Evolutionary conservation across 805 yeast genomes (phyloP).

Genomic region (Metschnikowia dekortorum): DNA sequence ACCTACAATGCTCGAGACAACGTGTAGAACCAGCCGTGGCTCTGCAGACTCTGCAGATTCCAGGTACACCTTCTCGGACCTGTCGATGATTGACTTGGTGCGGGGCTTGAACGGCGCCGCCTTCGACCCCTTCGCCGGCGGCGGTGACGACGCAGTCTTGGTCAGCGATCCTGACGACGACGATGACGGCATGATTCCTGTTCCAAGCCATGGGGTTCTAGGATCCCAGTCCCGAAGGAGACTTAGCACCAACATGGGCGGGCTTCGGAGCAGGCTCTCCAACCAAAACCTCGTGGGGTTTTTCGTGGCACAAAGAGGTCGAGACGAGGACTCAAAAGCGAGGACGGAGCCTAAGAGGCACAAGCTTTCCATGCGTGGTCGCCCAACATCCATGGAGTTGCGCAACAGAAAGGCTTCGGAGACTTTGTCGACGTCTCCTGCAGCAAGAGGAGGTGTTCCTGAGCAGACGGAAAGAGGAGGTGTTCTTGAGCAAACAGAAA

Average conservation of each 20-base stretch:
- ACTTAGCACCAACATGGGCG: background rate
- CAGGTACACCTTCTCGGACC: slow-evolving; percentile 8
- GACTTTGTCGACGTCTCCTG: background rate
- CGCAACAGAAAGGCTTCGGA: background rate
- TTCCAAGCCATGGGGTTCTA: background rate
- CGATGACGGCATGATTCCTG: background rate
- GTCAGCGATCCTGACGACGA: background rate
- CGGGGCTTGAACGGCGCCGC: slow-evolving; percentile 10
- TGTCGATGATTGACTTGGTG: slow-evolving; percentile 14
- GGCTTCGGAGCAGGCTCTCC: background rate
- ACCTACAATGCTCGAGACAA: background rate
- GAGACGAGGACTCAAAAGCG: background rate
- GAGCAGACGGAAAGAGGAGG: no score
- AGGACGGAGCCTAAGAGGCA: background rate
- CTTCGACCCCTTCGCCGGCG: background rate
- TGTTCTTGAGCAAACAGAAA: background rate
- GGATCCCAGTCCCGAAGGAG: background rate
- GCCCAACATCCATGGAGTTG: background rate
- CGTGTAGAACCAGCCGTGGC: background rate
- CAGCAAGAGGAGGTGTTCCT: background rate
- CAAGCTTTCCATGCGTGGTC: background rate
- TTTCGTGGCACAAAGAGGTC: background rate
- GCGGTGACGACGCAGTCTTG: background rate
- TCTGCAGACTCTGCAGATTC: slow-evolving; percentile 6
- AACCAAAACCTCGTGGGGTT: background rate